Conservation (phyloP, 495 filamentous ascomycete species). For the Hypoxylon lienhwacheense region DNA sequence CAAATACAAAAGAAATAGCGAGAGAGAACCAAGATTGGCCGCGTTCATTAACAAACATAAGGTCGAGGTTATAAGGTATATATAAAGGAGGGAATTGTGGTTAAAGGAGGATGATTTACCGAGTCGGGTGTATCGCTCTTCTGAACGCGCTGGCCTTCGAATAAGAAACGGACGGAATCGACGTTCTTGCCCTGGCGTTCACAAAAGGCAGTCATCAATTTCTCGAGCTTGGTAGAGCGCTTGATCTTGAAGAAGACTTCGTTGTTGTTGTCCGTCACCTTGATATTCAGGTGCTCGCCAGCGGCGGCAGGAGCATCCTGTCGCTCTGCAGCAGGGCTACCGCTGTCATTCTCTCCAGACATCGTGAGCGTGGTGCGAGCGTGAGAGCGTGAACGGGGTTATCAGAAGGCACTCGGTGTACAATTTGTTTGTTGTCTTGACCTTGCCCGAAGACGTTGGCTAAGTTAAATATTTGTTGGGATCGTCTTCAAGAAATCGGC, state of each 20-base stretch:
- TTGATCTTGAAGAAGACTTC: conserved; percentile 99
- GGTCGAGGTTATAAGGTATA: neutral
- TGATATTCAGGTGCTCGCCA: conserved; percentile 95
- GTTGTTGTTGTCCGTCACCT: conserved; percentile 99
- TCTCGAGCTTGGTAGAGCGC: conserved; percentile 91
- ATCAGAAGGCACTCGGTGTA: neutral
- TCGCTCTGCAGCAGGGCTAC: conserved; percentile 60
- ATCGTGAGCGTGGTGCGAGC: conserved; percentile 42
- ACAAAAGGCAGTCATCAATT: conserved; percentile 99
- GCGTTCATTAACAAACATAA: neutral
- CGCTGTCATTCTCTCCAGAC: conserved; percentile 57
- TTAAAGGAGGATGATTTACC: conserved; percentile 58
- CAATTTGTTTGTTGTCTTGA: neutral
- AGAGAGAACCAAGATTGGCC: neutral
- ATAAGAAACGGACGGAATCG: conserved; percentile 88
- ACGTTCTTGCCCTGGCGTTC: conserved; percentile 89
- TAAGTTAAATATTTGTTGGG: conserved; percentile 4
- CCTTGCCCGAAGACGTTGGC: neutral
- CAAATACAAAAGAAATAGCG: neutral
- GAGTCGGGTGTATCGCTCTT: conserved; percentile 87
- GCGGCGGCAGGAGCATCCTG: conserved; percentile 40
- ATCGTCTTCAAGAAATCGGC: neutral
- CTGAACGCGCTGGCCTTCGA: conserved; percentile 89
- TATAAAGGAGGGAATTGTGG: neutral
- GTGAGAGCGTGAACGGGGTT: conserved; percentile 22